Evolutionary conservation across 2,329 filamentous ascomycete genomes (phyloP).

Genomic region (Penicillium occitanis): DNA sequence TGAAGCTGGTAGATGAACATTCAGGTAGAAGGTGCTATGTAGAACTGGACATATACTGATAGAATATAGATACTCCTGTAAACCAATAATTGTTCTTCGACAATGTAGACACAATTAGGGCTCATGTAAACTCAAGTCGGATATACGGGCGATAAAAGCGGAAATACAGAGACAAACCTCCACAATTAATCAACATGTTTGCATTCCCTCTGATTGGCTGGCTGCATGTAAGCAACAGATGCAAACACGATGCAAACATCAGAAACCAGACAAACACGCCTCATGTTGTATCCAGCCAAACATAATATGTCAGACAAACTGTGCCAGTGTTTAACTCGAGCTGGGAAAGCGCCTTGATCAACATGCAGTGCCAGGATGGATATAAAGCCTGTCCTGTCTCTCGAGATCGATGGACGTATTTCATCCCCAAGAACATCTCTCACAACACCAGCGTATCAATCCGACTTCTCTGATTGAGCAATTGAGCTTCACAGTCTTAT

Average conservation of each 20-base stretch:
- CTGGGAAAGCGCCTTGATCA: background rate
- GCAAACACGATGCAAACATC: slow-evolving; percentile 7
- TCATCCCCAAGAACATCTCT: background rate
- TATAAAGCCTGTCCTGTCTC: background rate
- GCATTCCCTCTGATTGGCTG: slow-evolving; percentile 5
- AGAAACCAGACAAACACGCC: background rate
- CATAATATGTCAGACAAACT: background rate
- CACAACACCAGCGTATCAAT: background rate
- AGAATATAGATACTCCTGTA: background rate
- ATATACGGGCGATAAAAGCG: background rate
- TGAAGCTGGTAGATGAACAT: no score
- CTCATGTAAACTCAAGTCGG: background rate
- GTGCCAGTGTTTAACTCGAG: background rate
- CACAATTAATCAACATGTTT: background rate
- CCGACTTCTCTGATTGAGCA: background rate
- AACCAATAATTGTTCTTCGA: background rate
- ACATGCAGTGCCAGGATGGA: background rate
- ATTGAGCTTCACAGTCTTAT: background rate
- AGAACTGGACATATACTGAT: no score
- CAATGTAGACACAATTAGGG: background rate
- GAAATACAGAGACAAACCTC: background rate
- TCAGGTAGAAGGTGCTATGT: no score
- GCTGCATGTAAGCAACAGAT: background rate
- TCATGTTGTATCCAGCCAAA: background rate
- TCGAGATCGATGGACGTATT: background rate